phyloP scores from a whole-genome alignment of 768 basidiomycete species.

The Flagelloscypha sp. region DNA sequence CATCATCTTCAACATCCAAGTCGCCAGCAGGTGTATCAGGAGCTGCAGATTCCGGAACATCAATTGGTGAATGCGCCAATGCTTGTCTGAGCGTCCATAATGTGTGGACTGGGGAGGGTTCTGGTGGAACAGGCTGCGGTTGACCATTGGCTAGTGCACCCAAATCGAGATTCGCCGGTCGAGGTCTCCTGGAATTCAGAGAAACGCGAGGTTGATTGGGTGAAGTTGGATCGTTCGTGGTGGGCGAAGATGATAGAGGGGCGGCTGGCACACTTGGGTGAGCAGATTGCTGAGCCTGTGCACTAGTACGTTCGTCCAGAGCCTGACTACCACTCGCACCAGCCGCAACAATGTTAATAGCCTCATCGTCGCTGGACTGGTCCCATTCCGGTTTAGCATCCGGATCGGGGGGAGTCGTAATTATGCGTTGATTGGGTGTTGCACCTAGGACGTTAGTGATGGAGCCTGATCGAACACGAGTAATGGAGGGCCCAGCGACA shows the following conservation, averaged over 20 bases:
- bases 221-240: slow-evolving; percentile 18
- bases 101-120: slow-evolving; percentile 56
- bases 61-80: slow-evolving; percentile 39
- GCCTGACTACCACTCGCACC: slow-evolving; percentile 75
- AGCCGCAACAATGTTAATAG: slow-evolving; percentile 74
- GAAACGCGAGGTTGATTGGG: slow-evolving; percentile 7
- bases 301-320: slow-evolving; percentile 77
- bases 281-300: slow-evolving; percentile 29
- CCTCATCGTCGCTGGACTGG: slow-evolving; percentile 81
- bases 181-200: slow-evolving; percentile 34
- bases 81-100: slow-evolving; percentile 61
- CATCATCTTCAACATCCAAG: slow-evolving; percentile 50
- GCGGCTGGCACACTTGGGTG: slow-evolving; percentile 18
- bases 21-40: slow-evolving; percentile 31
- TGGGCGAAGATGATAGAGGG: slow-evolving; percentile 22
- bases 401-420: slow-evolving; percentile 26
- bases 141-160: slow-evolving; percentile 29
- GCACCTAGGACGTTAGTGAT: slow-evolving; percentile 53
- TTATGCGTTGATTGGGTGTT: slow-evolving; percentile 26
- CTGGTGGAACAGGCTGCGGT: slow-evolving; percentile 27
- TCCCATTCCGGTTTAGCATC: slow-evolving; percentile 62
- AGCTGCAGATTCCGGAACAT: slow-evolving; percentile 14
- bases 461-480: slow-evolving; percentile 45
- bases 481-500: slow-evolving; percentile 28
- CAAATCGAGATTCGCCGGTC: slow-evolving; percentile 67